Conservation (phyloP, 2,329 filamentous ascomycete species). For the Piedraia hortae region DNA sequence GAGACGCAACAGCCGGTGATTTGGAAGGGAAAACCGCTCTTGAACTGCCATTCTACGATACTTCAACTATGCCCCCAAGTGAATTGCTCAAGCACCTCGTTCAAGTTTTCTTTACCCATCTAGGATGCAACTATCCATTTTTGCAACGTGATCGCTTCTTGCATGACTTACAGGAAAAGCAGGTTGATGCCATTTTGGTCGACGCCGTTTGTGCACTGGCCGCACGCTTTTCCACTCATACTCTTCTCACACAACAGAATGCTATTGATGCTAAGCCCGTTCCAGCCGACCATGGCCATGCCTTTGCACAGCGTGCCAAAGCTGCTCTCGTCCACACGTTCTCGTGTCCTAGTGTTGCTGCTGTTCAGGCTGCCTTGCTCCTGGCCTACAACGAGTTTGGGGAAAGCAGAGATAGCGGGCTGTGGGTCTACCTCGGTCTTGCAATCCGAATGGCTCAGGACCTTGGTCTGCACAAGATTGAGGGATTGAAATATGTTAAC, state of each 20-base stretch:
- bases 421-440: constrained; percentile 84
- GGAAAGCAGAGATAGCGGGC: constrained; percentile 59
- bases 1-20: no score
- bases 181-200: constrained; percentile 58
- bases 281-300: constrained; percentile 41
- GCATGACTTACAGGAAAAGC: constrained; percentile 51
- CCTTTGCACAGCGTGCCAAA: constrained; percentile 60
- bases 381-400: constrained; percentile 79
- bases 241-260: constrained; percentile 23
- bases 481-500: constrained; percentile 37
- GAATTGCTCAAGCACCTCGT: constrained; percentile 50
- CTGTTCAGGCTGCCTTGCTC: constrained; percentile 57
- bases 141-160: constrained; percentile 45
- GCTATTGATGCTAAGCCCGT: constrained; percentile 20
- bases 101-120: constrained; percentile 52
- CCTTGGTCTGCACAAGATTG: constrained; percentile 53
- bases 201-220: constrained; percentile 64
- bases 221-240: constrained; percentile 45
- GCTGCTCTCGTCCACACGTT: constrained; percentile 62
- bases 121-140: constrained; percentile 72
- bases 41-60: constrained; percentile 45
- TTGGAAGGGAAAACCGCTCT: no score
- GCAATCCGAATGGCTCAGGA: constrained; percentile 63
- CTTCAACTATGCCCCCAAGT: constrained; percentile 40
- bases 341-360: constrained; percentile 54